phyloP scores from a whole-genome alignment of 352 stramenopile species.

The Phytophthora sojae region DNA sequence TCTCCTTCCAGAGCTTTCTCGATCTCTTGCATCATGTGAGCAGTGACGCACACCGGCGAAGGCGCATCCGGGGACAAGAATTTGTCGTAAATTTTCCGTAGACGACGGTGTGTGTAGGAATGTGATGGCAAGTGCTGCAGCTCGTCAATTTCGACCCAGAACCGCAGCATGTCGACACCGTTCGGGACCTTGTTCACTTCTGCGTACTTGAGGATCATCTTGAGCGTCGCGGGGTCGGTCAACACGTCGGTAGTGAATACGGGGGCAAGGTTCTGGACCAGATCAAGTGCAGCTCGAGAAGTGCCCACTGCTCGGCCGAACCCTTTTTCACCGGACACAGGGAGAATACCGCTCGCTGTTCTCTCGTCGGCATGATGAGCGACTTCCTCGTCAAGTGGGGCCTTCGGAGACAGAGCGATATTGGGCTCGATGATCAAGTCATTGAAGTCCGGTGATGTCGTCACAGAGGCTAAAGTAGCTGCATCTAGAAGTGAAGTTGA shows the following conservation, averaged over 20 bases:
- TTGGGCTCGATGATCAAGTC: slow-evolving; percentile 12
- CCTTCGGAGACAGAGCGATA: slow-evolving; percentile 4
- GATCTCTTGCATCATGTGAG: slow-evolving; percentile 75
- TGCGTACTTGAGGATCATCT: slow-evolving; percentile 73
- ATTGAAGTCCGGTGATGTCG: slow-evolving; percentile 9
- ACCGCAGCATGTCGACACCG: slow-evolving; percentile 71
- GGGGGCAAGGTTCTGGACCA: slow-evolving; percentile 76
- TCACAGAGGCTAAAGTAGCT: slow-evolving; percentile 26
- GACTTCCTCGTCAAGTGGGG: neutral
- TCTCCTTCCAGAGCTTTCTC: slow-evolving; percentile 63
- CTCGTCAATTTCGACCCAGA: slow-evolving; percentile 87
- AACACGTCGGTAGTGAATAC: slow-evolving; percentile 87
- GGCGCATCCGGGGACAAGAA: slow-evolving; percentile 76
- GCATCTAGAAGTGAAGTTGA: slow-evolving; percentile 31
- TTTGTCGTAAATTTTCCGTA: slow-evolving; percentile 90
- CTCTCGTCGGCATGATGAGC: neutral
- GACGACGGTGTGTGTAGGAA: slow-evolving; percentile 80
- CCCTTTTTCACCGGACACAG: slow-evolving; percentile 20
- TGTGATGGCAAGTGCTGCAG: slow-evolving; percentile 76
- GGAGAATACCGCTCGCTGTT: slow-evolving; percentile 3
- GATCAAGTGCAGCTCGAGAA: slow-evolving; percentile 51
- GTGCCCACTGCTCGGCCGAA: slow-evolving; percentile 30
- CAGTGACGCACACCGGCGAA: slow-evolving; percentile 79
- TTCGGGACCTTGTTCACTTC: slow-evolving; percentile 64
- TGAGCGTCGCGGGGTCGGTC: slow-evolving; percentile 73